Evolutionary conservation across 257 asterid species (phyloP), one percentile per base, ranked within the genome.

Genomic region (Galeopsis tetrahit): DNA sequence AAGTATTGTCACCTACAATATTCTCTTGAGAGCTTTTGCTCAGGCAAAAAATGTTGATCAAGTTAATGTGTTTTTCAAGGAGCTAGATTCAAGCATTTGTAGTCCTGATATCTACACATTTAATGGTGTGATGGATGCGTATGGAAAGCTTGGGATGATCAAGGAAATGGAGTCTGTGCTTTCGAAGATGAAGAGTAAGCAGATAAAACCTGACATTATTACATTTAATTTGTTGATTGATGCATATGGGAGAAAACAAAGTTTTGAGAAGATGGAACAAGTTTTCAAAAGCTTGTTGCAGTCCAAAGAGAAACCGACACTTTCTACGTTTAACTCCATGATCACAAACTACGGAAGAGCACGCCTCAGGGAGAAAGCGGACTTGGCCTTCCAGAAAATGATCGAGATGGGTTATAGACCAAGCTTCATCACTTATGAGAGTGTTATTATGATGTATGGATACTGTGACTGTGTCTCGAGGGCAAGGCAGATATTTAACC

Each of bases 61-160:
- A 74, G 98, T 91, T 10, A 82, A 88, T 46, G 79, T 72, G 13
- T 82, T 94, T 84, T 86, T 94, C 82, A 84, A 83, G 66, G 95
- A 89, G 80, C 92, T 94, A 0, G 90, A 91, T 10, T 91, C 83
- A 63, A 86, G 96, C 63, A 59, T 87, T 14, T 70, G 85, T 7
- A 80, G 89, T 5, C 90, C 98, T 8, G 98, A 94, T 85, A 85
- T 82, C 64, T 91, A 80, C 83, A 94, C 98, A 4, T 91, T 86
- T 75, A 94, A 94, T 2, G 98, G 98, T 53, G 88, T 94, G 76
- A 89, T 93, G 97, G 98, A 93, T 82, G 98, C 93, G 32, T 93
- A 91, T 62, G 98, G 98, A n/a, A 93, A 93, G 69, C 67, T 75
- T 1, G 97, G 98, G 75, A 81, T 89, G 97, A 91, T 94, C 28